Evolutionary conservation across 345 rosid genomes (phyloP).

Genomic region (Mangifera indica): DNA sequence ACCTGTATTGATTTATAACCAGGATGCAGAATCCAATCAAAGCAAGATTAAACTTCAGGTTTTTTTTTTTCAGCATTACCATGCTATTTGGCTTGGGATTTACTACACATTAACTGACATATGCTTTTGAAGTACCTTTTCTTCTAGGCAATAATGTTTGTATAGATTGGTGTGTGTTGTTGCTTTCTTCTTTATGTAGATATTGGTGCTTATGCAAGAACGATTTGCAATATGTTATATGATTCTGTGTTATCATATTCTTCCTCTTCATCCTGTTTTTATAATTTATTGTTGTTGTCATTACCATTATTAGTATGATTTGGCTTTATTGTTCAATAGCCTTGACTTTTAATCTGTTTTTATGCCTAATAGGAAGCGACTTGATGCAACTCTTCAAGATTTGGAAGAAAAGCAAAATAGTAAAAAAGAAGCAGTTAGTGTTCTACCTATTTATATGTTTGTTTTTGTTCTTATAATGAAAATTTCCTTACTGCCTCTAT

Average conservation of each 20-base stretch:
- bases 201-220: not conserved
- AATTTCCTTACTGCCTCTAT: not conserved
- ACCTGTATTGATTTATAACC: not conserved
- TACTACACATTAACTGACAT: not conserved
- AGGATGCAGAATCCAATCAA: not conserved
- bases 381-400: constrained; percentile 84
- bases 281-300: not conserved
- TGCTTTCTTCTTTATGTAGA: not conserved
- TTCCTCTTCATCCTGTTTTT: not conserved
- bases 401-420: constrained; percentile 87
- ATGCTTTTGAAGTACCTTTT: not conserved
- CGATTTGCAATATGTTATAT: not conserved
- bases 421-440: constrained; percentile 81
- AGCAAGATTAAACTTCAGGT: not conserved
- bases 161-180: not conserved
- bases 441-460: constrained; percentile 2
- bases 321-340: not conserved
- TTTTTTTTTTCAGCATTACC: not conserved
- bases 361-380: constrained; percentile 68
- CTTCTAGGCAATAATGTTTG: not conserved
- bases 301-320: not conserved
- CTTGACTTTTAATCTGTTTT: constrained; percentile 12
- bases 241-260: not conserved
- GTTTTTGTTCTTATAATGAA: not conserved
- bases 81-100: not conserved